A percentile compares a stretch with the other conserved stretches of the same genome.
These are phyloP conservation scores for Davidsoniella neocaledoniae DNA, from an alignment of 2,329 filamentous ascomycete species.

Conservation along the genomic window DNA sequence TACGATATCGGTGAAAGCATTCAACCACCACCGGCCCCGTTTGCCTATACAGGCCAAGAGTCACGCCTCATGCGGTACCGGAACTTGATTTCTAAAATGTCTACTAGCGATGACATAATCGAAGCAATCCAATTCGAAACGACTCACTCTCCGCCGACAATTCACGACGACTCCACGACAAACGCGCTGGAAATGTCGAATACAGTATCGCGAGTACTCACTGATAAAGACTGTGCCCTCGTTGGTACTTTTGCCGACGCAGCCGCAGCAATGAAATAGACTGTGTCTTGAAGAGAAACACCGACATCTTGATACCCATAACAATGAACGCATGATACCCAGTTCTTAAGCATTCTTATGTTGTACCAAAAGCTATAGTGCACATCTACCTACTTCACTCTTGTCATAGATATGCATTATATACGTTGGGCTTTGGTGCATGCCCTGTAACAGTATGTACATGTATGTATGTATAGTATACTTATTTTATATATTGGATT, in stretches of 20 bases:
- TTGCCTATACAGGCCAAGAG: slow-evolving; percentile 37
- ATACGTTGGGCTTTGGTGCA: too few relatives aligned
- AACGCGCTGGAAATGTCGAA: slow-evolving; percentile 19
- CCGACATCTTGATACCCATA: too few relatives aligned
- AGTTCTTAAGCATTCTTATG: too few relatives aligned
- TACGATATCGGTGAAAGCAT: slow-evolving; percentile 40
- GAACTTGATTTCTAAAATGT: slow-evolving; percentile 43
- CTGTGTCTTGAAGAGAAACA: not conserved
- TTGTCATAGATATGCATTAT: too few relatives aligned
- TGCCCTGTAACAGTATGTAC: too few relatives aligned
- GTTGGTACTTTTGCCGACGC: slow-evolving; percentile 46
- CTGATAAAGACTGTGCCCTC: slow-evolving; percentile 32
- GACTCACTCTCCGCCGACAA: slow-evolving; percentile 15
- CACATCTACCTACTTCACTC: too few relatives aligned
- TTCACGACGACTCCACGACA: slow-evolving; percentile 21
- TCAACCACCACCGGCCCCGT: slow-evolving; percentile 23
- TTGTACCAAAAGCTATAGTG: too few relatives aligned
- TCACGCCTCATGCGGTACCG: slow-evolving; percentile 41
- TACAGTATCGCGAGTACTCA: too few relatives aligned
- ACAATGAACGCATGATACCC: too few relatives aligned
- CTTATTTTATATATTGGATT: too few relatives aligned
- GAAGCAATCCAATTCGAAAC: slow-evolving; percentile 32
- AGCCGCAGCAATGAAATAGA: slow-evolving; percentile 28
- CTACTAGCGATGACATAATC: slow-evolving; percentile 25
- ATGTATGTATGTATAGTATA: too few relatives aligned